Base-by-base conservation (phyloP, 176 grass and related monocot species). In the Juncus inflexus region DNA sequence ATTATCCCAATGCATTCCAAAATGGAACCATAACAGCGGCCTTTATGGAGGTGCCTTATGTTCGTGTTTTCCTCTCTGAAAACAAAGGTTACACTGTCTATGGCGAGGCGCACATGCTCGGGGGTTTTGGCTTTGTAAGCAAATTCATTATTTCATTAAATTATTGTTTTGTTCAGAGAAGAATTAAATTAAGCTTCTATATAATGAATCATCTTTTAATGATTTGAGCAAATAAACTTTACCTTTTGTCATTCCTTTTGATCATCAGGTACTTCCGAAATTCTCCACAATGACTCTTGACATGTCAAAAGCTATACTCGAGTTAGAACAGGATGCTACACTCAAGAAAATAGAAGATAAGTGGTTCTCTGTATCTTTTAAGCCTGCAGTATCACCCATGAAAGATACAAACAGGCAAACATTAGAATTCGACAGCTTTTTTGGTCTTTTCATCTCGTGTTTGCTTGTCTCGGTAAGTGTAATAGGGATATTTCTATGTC, bases 121-220 rank as follows among this genome's bases (percentile, higher is more conserved):
- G 72, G 7, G 72, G 72, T 12, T 75, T 75, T 51, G 72, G 72
- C 4, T 75, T 75, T 63, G 72, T 75, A 75, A 64, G 72, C 63
- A 50, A 15, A 0, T 6, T 50, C 13, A 38, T 19, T 15, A 42
- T 67, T 7, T 63, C 35, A 39, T 63, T 39, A 10, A 59, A 3
- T 59, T 59, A 19, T 6, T 9, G 7, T n/a, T 19, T 59, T 59
- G 53, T 4, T 60, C 6, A 9, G 28, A 61, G 9, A 61, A 61
- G 11, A 10, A 0, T 3, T 61, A 12, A 61, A 61, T 1, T 4
- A 61, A 37, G 35, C 19, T 9, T 38, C 35, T 8, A 61, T 3
- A 8, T 3, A 61, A 61, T 4, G 4, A 10, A 36, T 11, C 16
- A 37, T 8, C 3, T 11, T 16, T 36, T 37, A 38, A 61, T 37